phyloP scores from a whole-genome alignment of 495 filamentous ascomycete species.

The Poronia punctata region DNA sequence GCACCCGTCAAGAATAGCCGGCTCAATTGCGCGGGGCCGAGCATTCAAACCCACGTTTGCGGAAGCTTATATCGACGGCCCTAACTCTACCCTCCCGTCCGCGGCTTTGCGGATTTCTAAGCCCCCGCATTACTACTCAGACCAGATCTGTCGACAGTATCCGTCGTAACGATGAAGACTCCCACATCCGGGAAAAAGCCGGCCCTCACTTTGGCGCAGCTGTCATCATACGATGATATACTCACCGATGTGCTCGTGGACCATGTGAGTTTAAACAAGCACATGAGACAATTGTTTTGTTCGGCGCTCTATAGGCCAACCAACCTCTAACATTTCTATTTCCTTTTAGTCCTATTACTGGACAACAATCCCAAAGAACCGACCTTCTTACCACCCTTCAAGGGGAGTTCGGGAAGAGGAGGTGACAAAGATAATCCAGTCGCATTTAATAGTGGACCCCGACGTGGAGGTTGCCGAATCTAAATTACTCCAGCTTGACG shows the following conservation, averaged over 20 bases:
- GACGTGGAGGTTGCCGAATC: slow-evolving; percentile 61
- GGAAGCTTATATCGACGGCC: no score
- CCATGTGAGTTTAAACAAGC: slow-evolving; percentile 56
- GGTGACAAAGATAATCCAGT: slow-evolving; percentile 68
- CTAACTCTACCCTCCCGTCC: no score
- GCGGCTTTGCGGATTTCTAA: no score
- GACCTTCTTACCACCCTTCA: slow-evolving; percentile 73
- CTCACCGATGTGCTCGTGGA: slow-evolving; percentile 94
- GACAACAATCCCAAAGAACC: slow-evolving; percentile 93
- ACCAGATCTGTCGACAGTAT: no score
- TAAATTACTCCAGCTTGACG: slow-evolving; percentile 62
- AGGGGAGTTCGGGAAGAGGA: slow-evolving; percentile 77
- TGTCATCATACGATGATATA: slow-evolving; percentile 92
- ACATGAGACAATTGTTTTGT: neutral
- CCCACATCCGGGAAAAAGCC: slow-evolving; percentile 51
- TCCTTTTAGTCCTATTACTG: slow-evolving; percentile 75
- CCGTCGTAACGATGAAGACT: slow-evolving; percentile 32
- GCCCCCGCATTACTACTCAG: no score
- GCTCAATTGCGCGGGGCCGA: no score
- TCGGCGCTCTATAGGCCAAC: neutral
- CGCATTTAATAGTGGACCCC: slow-evolving; percentile 67
- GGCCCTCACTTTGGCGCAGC: slow-evolving; percentile 73
- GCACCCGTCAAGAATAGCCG: no score
- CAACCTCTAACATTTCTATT: slow-evolving; percentile 5
- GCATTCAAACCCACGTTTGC: no score